A percentile compares a stretch with the other conserved stretches of the same genome.
Evolutionary conservation across 495 filamentous ascomycete genomes (phyloP).

Genomic region (Aspergillus nidulans): DNA sequence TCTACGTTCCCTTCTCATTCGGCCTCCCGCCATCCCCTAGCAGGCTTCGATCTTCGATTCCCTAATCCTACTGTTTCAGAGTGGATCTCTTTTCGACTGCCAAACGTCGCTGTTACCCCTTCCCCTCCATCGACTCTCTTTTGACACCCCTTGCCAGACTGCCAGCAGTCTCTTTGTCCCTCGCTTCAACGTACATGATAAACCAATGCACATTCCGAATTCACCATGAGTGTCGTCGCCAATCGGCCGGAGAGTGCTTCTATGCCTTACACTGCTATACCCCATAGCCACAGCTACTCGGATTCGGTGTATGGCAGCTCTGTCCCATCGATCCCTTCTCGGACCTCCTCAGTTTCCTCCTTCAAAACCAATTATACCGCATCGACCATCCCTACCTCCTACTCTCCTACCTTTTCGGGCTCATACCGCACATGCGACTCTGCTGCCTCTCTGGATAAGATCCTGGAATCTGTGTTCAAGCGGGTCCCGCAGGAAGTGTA

Average conservation of each 20-base stretch:
- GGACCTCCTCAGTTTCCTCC: constrained; percentile 39
- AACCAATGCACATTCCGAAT: constrained; percentile 11
- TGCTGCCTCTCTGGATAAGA: constrained; percentile 30
- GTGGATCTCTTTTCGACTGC: background rate
- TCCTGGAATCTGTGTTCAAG: constrained; percentile 40
- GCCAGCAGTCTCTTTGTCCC: background rate
- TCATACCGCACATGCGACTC: constrained; percentile 37
- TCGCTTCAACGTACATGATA: constrained; percentile 8
- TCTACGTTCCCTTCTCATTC: background rate
- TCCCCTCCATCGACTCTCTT: constrained; percentile 6
- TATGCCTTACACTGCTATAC: constrained; percentile 27
- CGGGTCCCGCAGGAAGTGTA: constrained; percentile 54
- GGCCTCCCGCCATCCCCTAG: background rate
- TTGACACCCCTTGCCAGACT: constrained; percentile 8
- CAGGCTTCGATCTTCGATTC: background rate
- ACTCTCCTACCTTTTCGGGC: constrained; percentile 34
- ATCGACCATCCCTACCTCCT: constrained; percentile 38
- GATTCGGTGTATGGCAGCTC: constrained; percentile 26
- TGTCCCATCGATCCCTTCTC: constrained; percentile 29
- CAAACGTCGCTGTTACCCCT: background rate
- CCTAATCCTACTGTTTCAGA: background rate
- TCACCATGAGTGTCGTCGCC: constrained; percentile 41
- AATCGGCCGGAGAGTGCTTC: constrained; percentile 37
- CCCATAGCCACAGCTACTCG: constrained; percentile 23
- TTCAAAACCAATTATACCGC: constrained; percentile 38